A percentile compares a stretch with the other conserved stretches of the same genome.
Evolutionary conservation across 2,329 filamentous ascomycete species (phyloP).

Genomic region (Falciphora oryzae): DNA sequence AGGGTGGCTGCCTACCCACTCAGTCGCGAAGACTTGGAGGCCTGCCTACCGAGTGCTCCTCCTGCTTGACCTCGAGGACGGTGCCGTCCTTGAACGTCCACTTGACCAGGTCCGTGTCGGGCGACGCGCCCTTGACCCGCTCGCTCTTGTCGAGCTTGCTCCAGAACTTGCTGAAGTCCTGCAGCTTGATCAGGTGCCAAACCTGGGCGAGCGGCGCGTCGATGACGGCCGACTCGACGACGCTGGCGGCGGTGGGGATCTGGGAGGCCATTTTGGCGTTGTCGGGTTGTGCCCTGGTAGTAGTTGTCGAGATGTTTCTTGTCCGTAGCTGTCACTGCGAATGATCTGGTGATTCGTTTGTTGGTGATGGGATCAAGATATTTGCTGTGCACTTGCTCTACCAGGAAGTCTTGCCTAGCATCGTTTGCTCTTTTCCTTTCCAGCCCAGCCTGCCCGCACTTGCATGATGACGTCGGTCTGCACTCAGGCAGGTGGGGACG

Average conservation of each 20-base stretch:
- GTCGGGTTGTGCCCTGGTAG: neutral
- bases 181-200: slow-evolving; percentile 71
- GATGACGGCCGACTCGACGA: slow-evolving; percentile 63
- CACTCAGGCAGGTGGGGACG: neutral
- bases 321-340: neutral
- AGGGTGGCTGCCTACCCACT: neutral
- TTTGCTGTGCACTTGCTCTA: no score
- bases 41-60: slow-evolving; percentile 59
- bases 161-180: slow-evolving; percentile 65
- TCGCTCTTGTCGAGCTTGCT: slow-evolving; percentile 55
- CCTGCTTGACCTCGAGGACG: slow-evolving; percentile 66
- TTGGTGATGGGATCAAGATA: no score
- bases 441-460: neutral
- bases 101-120: slow-evolving; percentile 62
- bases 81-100: slow-evolving; percentile 69
- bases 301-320: neutral
- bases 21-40: neutral
- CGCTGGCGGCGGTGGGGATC: slow-evolving; percentile 62
- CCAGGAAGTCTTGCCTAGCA: no score
- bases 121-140: slow-evolving; percentile 54
- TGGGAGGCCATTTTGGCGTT: slow-evolving; percentile 17
- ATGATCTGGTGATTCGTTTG: no score
- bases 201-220: slow-evolving; percentile 59
- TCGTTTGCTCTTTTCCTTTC: no score
- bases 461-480: neutral